phyloP scores from a whole-genome alignment of 73 alveolate species.

The Tetrahymena thermophila region DNA sequence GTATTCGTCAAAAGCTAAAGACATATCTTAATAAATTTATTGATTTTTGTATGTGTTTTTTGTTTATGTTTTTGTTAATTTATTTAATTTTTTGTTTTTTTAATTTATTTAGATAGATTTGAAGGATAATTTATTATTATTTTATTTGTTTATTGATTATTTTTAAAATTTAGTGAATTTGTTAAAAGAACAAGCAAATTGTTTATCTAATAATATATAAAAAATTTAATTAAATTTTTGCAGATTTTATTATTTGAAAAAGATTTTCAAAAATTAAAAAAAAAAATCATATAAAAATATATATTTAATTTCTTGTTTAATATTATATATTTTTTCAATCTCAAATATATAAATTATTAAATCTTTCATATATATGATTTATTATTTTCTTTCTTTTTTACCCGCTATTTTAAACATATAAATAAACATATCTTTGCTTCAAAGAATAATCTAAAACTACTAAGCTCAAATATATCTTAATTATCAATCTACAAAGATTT shows the following conservation, averaged over 20 bases:
- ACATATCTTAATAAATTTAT: slow-evolving; percentile 3
- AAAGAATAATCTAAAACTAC: neutral
- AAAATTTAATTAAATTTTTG: neutral
- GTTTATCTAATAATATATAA: neutral
- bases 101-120: neutral
- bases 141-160: neutral
- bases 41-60: neutral
- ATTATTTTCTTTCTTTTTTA: neutral
- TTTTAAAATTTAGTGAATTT: neutral
- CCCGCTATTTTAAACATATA: neutral
- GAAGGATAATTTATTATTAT: neutral
- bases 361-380: neutral
- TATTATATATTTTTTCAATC: neutral
- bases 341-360: neutral
- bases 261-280: neutral
- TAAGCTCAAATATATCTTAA: neutral
- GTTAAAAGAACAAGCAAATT: neutral
- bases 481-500: neutral
- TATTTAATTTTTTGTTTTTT: neutral
- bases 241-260: neutral
- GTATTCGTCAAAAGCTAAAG: slow-evolving; percentile 81
- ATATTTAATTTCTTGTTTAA: neutral
- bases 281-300: neutral
- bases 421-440: neutral
- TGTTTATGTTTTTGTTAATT: neutral